Base-by-base conservation (phyloP, 106 monocot species). In the Platanthera zijinensis region DNA sequence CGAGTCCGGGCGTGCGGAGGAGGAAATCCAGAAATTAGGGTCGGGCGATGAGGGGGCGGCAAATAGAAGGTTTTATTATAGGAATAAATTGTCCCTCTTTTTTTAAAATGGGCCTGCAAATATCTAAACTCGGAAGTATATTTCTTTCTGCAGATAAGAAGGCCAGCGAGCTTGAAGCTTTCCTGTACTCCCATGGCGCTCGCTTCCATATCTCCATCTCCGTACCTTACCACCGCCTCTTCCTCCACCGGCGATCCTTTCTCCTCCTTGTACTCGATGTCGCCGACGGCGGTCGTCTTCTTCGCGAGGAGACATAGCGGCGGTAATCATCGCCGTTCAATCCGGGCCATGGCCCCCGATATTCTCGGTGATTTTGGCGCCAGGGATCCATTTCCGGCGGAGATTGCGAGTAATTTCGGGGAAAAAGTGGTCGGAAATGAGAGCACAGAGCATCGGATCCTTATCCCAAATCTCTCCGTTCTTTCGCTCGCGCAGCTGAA, bases 301-400 rank as follows among this genome's bases (percentile, higher is more conserved):
- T 48, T 45, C 73, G 67, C 28, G 7, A 14, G 19, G 63, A 9
- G 52, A 17, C 10, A 17, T 14, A 51, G 80, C 2, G 14, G 52
- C 32, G 7, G 12, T 57, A 48, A 48, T 13, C 18, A 57, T 14
- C 28, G 28, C 68, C 62, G 32, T n/a, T 18, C 49, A 8, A 48
- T 25, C 51, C 57, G 25, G 21, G 48, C 71, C 39, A 72, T 80
- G 7, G 86, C 82, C 45, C 64, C 53, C 56, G 88, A 88, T 75
- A 50, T 95, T 22, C 77, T 95, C 57, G 95, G 96, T 14, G 96
- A 96, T 75, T 80, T 89, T 64, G 96, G 96, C 50, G 92, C 96
- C 18, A 74, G 96, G 17, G 96, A 96, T 72, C 96, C 96, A 1
- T 92, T 87, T 75, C 88, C 92, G 48, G 88, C 22, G 13, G 96